These are phyloP conservation scores for Aspergillus sp. DNA, from an alignment of 2,329 filamentous ascomycete species.

Conservation along the genomic window DNA sequence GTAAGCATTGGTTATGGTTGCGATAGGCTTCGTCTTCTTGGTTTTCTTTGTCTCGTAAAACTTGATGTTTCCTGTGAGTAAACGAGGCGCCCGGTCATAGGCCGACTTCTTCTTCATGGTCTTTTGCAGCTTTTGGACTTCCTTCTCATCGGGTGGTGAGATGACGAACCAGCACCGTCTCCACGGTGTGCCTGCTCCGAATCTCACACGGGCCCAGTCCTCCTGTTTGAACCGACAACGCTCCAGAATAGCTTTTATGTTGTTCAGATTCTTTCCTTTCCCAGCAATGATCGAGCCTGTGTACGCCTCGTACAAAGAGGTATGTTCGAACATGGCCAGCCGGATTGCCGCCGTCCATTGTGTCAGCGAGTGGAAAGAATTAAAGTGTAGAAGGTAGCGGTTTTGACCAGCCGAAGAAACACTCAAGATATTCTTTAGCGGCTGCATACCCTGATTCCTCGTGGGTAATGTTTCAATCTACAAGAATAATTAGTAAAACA, in stretches of 20 bases:
- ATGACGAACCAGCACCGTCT: slow-evolving; percentile 96
- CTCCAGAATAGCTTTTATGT: slow-evolving; percentile 85
- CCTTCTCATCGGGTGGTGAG: slow-evolving; percentile 88
- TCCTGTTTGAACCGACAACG: slow-evolving; percentile 71
- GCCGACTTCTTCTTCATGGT: slow-evolving; percentile 73
- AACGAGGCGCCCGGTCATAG: slow-evolving; percentile 69
- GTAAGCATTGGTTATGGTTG: slow-evolving; percentile 84
- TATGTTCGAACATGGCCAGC: slow-evolving; percentile 89
- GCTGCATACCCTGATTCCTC: slow-evolving; percentile 68
- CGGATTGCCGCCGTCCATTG: slow-evolving; percentile 96
- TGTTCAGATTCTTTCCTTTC: slow-evolving; percentile 84
- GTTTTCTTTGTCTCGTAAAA: slow-evolving; percentile 94
- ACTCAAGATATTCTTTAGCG: slow-evolving; percentile 89
- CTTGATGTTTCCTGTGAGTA: slow-evolving; percentile 82
- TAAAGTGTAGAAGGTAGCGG: slow-evolving; percentile 92
- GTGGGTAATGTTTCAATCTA: slow-evolving; percentile 88
- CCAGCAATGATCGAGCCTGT: slow-evolving; percentile 93
- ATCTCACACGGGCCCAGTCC: slow-evolving; percentile 92
- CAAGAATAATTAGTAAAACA: slow-evolving; percentile 28
- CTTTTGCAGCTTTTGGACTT: slow-evolving; percentile 78
- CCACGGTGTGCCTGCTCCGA: slow-evolving; percentile 95
- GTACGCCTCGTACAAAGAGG: slow-evolving; percentile 90
- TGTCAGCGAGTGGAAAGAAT: slow-evolving; percentile 83
- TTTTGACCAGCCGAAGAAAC: slow-evolving; percentile 94
- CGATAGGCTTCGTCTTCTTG: slow-evolving; percentile 86